A percentile compares a stretch with the other conserved stretches of the same genome.
phyloP scores from a whole-genome alignment of 345 rosid species.

The Zanthoxylum bungeanum region DNA sequence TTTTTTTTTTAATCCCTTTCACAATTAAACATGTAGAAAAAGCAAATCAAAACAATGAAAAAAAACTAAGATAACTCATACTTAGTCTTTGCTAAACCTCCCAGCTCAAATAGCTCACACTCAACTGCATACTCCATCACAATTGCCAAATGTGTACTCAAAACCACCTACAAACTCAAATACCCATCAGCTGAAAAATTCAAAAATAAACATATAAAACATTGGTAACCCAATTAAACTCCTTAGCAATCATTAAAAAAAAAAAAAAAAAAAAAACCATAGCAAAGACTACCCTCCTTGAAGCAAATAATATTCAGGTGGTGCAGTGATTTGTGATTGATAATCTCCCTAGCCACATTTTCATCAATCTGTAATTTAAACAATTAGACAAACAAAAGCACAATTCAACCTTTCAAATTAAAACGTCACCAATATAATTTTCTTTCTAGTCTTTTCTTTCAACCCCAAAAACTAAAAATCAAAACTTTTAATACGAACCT shows the following conservation, averaged over 20 bases:
- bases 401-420: neutral
- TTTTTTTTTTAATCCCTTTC: neutral
- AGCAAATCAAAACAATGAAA: neutral
- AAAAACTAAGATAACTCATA: neutral
- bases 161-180: slow-evolving; percentile 43
- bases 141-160: slow-evolving; percentile 65
- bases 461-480: neutral
- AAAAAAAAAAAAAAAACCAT: too few species aligned
- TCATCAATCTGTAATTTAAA: slow-evolving; percentile 42
- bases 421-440: neutral
- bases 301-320: slow-evolving; percentile 60
- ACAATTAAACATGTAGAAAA: neutral
- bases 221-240: neutral
- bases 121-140: slow-evolving; percentile 70
- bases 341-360: slow-evolving; percentile 59
- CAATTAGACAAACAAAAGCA: neutral
- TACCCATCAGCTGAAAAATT: neutral
- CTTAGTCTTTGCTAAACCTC: slow-evolving; percentile 73
- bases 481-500: neutral
- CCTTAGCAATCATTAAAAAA: neutral
- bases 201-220: neutral
- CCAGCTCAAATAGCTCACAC: slow-evolving; percentile 76
- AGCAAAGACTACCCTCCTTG: slow-evolving; percentile 41
- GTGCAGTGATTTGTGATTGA: slow-evolving; percentile 54
- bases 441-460: neutral